These are phyloP conservation scores for Dunaliella primolecta DNA, from an alignment of 139 green algal genomes.

Conservation along the genomic window DNA sequence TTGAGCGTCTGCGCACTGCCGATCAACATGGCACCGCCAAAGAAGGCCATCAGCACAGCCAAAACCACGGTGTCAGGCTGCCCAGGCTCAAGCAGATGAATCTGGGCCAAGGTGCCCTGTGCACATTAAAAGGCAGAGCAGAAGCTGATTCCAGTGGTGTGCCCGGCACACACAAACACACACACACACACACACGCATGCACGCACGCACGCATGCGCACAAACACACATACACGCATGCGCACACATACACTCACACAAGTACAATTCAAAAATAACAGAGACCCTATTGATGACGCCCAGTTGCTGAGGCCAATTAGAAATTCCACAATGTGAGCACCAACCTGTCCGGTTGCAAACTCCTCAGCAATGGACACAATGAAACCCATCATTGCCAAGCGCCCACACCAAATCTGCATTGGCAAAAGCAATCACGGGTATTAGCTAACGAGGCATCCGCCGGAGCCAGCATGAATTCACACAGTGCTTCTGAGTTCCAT, in stretches of 20 bases:
- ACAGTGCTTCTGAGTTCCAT: neutral
- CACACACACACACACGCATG: no score
- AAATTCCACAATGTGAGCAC: neutral
- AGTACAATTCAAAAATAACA: no score
- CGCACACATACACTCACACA: no score
- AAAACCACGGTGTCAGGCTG: slow-evolving; percentile 34
- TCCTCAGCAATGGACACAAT: slow-evolving; percentile 52
- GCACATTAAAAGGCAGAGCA: neutral
- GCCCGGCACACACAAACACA: neutral
- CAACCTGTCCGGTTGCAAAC: slow-evolving; percentile 33
- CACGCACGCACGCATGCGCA: no score
- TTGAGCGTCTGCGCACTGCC: slow-evolving; percentile 43
- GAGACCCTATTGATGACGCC: no score
- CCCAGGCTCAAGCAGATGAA: slow-evolving; percentile 16
- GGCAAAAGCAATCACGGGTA: neutral
- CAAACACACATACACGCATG: no score
- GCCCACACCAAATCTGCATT: slow-evolving; percentile 50
- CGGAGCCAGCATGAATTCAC: no score
- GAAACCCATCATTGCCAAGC: slow-evolving; percentile 70
- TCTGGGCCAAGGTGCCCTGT: no score
- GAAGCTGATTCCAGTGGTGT: neutral
- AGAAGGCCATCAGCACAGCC: slow-evolving; percentile 25
- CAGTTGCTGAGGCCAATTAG: no score
- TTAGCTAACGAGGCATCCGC: neutral
- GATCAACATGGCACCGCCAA: slow-evolving; percentile 39